Evolutionary conservation across 306 rosid genomes (phyloP).

Genomic region (Benincasa hispida): DNA sequence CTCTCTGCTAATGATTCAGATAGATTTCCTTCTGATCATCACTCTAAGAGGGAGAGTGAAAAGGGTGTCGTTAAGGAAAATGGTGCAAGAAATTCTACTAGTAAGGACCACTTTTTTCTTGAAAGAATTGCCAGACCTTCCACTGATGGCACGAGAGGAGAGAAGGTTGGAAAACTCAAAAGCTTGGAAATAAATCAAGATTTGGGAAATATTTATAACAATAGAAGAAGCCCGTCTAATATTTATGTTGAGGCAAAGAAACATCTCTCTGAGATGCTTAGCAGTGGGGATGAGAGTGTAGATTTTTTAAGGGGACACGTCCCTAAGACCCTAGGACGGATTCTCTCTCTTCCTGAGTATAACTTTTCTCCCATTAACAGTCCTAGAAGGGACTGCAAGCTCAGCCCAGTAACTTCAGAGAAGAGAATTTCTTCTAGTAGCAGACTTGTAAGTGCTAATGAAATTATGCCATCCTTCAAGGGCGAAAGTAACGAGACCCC

Average conservation of each 20-base stretch:
- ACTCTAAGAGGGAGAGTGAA: slow-evolving; percentile 16
- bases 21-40: slow-evolving; percentile 16
- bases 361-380: slow-evolving; percentile 55
- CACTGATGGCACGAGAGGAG: slow-evolving; percentile 26
- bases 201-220: slow-evolving; percentile 30
- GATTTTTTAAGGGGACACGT: slow-evolving; percentile 41
- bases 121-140: slow-evolving; percentile 69
- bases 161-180: slow-evolving; percentile 38
- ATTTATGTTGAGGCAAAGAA: slow-evolving; percentile 76
- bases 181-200: slow-evolving; percentile 33
- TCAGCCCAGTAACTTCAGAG: slow-evolving; percentile 47
- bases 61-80: slow-evolving; percentile 36
- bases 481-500: slow-evolving; percentile 16
- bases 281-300: slow-evolving; percentile 43
- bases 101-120: slow-evolving; percentile 57
- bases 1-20: slow-evolving; percentile 17
- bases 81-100: slow-evolving; percentile 56
- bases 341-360: slow-evolving; percentile 84
- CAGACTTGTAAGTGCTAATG: slow-evolving; percentile 24
- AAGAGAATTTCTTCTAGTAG: slow-evolving; percentile 33
- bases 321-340: slow-evolving; percentile 69
- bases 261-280: slow-evolving; percentile 56
- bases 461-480: slow-evolving; percentile 24
- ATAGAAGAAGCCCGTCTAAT: slow-evolving; percentile 41
- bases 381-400: slow-evolving; percentile 70